Evolutionary conservation across 768 basidiomycete species (phyloP), one percentile per base, ranked within the genome.

Genomic region (Hericium alpestre): DNA sequence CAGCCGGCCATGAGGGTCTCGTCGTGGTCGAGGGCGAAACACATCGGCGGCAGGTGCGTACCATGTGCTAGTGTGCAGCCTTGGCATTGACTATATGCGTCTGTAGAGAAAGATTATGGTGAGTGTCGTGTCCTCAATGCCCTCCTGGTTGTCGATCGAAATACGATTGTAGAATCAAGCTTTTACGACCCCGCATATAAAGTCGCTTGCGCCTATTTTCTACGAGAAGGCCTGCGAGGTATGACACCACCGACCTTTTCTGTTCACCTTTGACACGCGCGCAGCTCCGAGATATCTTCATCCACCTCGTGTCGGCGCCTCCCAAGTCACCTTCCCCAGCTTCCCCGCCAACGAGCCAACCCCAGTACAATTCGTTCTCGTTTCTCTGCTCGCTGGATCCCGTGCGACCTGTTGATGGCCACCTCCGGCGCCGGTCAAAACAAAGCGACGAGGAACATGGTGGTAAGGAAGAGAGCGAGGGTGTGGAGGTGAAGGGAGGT

Each of bases 161-260:
- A 38, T 53, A 27, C 2, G 13, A 40, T 37, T 25, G 25, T 59
- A 80, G 77, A 71, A 69, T 15, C 78, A 81, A 8, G 79, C 79
- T 2, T 85, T 84, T 65, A 72, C 78, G 0, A 66, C 76, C 11
- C 58, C 72, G 1, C 74, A 79, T 55, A 73, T 84, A 61, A 75
- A 74, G 59, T 75, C 74, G 1, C 65, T 81, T 15, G 70, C 72
- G 0, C 83, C 81, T 4, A 74, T 86, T 12, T 86, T 86, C 63
- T 78, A 76, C 68, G 70, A 76, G 18, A 84, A 82, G 61, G 80
- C 84, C 18, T 70, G 81, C 66, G 80, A 82, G 54, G 61, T 49
- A 72, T 65, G 56, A 49, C 18, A 20, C 38, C 15, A 32, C 32
- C 32, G 32, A 32, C 32, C 32, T 32, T 32, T 7, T 32, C 9